A percentile compares a stretch with the other conserved stretches of the same genome.
Evolutionary conservation across 176 grass and related monocot genomes (phyloP).

Genomic region (Coix lacrymajobi): DNA sequence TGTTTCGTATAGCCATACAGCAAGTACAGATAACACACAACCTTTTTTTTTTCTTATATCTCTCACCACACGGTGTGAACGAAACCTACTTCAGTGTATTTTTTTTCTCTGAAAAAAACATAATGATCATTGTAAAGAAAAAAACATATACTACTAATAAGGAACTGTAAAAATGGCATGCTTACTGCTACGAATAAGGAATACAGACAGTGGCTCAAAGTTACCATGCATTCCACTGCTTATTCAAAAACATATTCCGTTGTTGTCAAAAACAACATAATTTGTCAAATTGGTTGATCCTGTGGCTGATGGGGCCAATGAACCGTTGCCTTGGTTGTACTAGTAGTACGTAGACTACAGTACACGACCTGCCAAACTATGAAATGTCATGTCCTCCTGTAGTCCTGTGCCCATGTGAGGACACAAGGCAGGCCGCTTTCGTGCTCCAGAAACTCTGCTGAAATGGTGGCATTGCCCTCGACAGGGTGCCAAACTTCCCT

Average conservation of each 20-base stretch:
- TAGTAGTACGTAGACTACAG: background rate
- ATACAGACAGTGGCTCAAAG: background rate
- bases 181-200: conserved; percentile 13
- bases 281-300: background rate
- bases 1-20: background rate
- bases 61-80: background rate
- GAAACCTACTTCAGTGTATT: background rate
- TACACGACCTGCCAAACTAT: conserved; percentile 7
- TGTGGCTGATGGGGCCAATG: conserved; percentile 9
- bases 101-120: background rate
- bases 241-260: background rate
- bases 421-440: conserved; percentile 9
- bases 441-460: conserved; percentile 26
- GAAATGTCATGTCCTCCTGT: conserved; percentile 13
- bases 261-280: too few species aligned
- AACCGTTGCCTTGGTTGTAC: background rate
- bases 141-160: conserved; percentile 2
- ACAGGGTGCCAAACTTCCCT: conserved; percentile 29
- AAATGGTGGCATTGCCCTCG: background rate
- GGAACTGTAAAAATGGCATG: conserved; percentile 8
- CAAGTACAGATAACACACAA: conserved; percentile 21
- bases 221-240: background rate
- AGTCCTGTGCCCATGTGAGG: conserved; percentile 19
- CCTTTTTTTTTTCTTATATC: background rate
- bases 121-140: conserved; percentile 24